Evolutionary conservation across 441 rosid species (phyloP).

Genomic region (Dalechampia spathulata): DNA sequence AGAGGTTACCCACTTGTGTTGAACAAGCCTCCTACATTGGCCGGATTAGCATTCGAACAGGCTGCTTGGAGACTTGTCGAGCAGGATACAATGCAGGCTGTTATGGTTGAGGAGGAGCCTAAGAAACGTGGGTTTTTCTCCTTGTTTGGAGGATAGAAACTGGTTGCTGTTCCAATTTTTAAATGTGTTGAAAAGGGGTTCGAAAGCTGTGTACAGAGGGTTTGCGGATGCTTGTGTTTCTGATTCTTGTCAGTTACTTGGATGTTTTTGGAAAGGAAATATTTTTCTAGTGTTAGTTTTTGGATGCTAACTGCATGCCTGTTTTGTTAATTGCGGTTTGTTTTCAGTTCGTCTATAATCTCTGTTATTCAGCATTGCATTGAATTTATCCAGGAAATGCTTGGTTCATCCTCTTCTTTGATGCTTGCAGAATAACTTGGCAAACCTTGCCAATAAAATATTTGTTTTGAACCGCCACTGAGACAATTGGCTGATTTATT

Average conservation of each 20-base stretch:
- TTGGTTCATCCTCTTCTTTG: too few relatives aligned
- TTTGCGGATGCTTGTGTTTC: slow-evolving; percentile 7
- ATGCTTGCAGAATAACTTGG: too few relatives aligned
- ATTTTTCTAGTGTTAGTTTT: not conserved
- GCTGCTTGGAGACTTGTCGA: slow-evolving; percentile 98
- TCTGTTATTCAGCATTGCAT: not conserved
- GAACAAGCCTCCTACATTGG: slow-evolving; percentile 91
- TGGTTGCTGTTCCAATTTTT: not conserved
- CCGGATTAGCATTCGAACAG: slow-evolving; percentile 93
- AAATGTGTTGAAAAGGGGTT: too few relatives aligned
- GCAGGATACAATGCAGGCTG: slow-evolving; percentile 95
- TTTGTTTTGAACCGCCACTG: too few relatives aligned
- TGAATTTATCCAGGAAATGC: too few relatives aligned
- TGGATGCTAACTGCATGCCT: slow-evolving; percentile 10
- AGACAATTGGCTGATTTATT: too few relatives aligned
- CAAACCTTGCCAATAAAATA: too few relatives aligned
- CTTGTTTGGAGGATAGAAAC: slow-evolving; percentile 55
- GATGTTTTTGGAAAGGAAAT: not conserved
- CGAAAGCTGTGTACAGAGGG: slow-evolving; percentile 26
- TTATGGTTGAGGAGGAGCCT: slow-evolving; percentile 91
- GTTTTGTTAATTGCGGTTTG: slow-evolving; percentile 1
- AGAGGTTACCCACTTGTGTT: slow-evolving; percentile 85
- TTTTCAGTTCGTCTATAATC: not conserved
- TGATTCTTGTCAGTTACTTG: slow-evolving; percentile 3
- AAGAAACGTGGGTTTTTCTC: slow-evolving; percentile 86